Conservation (phyloP, 306 rosid species). For the Fragaria iinumae region DNA sequence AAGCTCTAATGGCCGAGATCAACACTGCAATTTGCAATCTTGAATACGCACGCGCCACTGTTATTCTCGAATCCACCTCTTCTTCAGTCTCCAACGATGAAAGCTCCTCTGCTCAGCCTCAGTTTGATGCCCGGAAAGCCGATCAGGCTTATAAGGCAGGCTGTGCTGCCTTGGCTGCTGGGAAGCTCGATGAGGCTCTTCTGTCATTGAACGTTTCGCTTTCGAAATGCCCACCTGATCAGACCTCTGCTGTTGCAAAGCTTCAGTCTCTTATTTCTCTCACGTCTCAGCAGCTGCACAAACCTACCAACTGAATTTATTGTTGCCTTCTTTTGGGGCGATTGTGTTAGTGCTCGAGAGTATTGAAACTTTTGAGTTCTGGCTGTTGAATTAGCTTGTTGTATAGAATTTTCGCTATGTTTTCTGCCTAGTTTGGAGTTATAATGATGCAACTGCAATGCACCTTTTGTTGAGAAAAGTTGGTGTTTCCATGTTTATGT, state of each 20-base stretch:
- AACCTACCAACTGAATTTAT: constrained; percentile 30
- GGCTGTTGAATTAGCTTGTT: background rate
- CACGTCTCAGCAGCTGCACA: constrained; percentile 65
- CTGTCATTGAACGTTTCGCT: constrained; percentile 57
- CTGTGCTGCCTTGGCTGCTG: constrained; percentile 76
- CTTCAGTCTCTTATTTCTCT: constrained; percentile 71
- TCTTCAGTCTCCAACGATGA: constrained; percentile 4
- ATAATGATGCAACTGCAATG: background rate
- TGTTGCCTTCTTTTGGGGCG: background rate
- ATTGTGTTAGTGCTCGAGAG: background rate
- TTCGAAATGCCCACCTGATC: constrained; percentile 70
- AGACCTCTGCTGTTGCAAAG: constrained; percentile 58
- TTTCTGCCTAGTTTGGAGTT: background rate
- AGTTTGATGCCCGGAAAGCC: constrained; percentile 58
- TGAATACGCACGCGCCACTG: constrained; percentile 64
- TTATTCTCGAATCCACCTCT: constrained; percentile 35
- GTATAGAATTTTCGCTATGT: background rate
- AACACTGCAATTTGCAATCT: constrained; percentile 73
- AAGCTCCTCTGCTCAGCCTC: constrained; percentile 14
- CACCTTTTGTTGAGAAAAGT: background rate
- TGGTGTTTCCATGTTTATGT: background rate
- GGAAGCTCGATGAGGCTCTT: constrained; percentile 72
- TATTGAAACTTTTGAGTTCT: background rate
- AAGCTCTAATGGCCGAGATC: constrained; percentile 73
- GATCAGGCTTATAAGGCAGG: constrained; percentile 84